phyloP scores from a whole-genome alignment of 495 filamentous ascomycete genomes.

The Zalerion maritima region DNA sequence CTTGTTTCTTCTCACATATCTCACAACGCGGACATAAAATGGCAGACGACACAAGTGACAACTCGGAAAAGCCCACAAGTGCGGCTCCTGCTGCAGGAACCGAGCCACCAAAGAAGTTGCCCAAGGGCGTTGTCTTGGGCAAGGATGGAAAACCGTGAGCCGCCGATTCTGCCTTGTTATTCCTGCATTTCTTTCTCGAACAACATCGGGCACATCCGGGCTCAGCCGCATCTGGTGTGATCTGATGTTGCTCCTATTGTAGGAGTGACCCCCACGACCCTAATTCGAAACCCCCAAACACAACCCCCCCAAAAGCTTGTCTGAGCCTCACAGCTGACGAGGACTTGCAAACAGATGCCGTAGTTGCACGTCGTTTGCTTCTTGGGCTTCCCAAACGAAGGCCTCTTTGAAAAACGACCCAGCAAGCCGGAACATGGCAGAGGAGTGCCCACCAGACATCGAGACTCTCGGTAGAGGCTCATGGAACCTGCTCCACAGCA shows the following conservation, averaged over 20 bases:
- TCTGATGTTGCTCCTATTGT: no score
- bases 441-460: constrained; percentile 67
- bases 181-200: constrained; percentile 1
- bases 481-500: constrained; percentile 87
- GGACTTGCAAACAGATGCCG: no score
- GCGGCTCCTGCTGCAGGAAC: constrained; percentile 4
- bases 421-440: constrained; percentile 14
- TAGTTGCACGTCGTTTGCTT: constrained; percentile 64
- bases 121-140: constrained; percentile 74
- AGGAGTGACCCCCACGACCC: no score
- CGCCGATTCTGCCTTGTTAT: constrained; percentile 1
- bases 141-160: constrained; percentile 94
- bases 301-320: no score
- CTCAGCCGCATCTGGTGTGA: no score
- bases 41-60: no score
- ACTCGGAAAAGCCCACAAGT: no score
- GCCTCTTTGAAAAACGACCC: constrained; percentile 36
- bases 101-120: constrained; percentile 26
- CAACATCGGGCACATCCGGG: no score
- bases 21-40: no score
- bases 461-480: constrained; percentile 69
- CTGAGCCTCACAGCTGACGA: no score
- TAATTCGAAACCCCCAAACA: no score
- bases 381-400: constrained; percentile 46
- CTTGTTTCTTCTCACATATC: no score